Conservation (phyloP, 768 basidiomycete genomes). For the Tylopilus sp. region DNA sequence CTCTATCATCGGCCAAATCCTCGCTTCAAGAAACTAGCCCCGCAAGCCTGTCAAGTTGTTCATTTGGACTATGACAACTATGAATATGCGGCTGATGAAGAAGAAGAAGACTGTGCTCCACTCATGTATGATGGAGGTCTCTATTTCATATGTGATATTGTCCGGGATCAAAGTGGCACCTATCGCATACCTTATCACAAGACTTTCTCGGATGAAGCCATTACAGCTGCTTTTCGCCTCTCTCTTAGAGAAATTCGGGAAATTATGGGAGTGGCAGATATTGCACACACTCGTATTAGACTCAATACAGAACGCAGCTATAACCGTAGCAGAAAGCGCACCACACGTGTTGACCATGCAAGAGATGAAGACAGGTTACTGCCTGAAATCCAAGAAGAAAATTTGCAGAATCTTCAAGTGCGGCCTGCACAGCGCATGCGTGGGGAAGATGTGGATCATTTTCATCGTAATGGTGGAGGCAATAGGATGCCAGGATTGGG, state of each 20-base stretch:
- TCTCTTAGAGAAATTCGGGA: not conserved
- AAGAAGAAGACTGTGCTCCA: not conserved
- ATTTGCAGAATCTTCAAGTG: not conserved
- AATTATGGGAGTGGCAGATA: not conserved
- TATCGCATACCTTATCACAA: constrained; percentile 3
- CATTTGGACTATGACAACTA: too few relatives aligned
- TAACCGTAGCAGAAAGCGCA: not conserved
- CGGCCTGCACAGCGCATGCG: not conserved
- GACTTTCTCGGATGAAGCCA: not conserved
- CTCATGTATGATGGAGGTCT: constrained; percentile 3
- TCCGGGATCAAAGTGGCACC: not conserved
- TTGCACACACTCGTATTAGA: not conserved
- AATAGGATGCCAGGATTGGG: not conserved
- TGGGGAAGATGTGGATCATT: constrained; percentile 1
- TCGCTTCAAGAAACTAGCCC: too few relatives aligned
- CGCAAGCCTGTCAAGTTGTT: too few relatives aligned
- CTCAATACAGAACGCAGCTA: not conserved
- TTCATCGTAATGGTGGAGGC: not conserved
- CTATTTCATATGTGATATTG: constrained; percentile 4
- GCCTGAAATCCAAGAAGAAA: not conserved
- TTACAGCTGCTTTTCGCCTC: not conserved
- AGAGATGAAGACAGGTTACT: not conserved
- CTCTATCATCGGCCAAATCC: not conserved
- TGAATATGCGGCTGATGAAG: too few relatives aligned
- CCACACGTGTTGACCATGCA: not conserved